Base-by-base conservation (phyloP, 75 land plant species). In the Chamaecyparis obtusa region DNA sequence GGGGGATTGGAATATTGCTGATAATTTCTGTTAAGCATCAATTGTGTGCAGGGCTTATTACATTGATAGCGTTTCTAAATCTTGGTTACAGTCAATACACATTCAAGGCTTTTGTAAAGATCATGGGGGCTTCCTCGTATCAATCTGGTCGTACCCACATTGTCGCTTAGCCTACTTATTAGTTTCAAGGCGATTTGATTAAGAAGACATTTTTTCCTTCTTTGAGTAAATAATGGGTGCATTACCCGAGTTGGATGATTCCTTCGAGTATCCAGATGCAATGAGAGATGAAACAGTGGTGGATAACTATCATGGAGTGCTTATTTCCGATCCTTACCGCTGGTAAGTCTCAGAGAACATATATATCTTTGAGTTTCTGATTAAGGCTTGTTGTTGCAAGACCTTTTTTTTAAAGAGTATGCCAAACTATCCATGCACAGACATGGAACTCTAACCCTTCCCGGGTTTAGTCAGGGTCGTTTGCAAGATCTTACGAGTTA, bases 241-340 rank as follows among this genome's bases (percentile, higher is more conserved):
- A 39, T 83, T 91, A n/a, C 76, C 80, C 79, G 87, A 87, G 67
- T 44, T 84, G 9, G 48, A 51, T 57, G 77, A 86, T 35, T 24
- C 8, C 43, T 74, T 87, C 5, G 60, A 27, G 41, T 92, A 91
- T 72, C 90, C 92, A 48, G 41, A 71, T 49, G 87, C 76, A 37
- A 71, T 71, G 37, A 57, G 93, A 32, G 92, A 92, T 78, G 90
- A 89, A 60, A 81, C 92, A 74, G 87, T 89, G 37, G 44, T 91
- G 21, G 93, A 92, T 43, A 80, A 87, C 49, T 88, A 91, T 30
- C 92, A 92, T 85, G 91, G 90, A 10, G 82, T 76, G 24, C 36
- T 49, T 82, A 56, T 92, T 16, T 8, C 88, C 0, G 93, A 92
- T 89, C 93, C 93, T 35, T 92, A 91, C 74, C 88, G 93, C 55